Base-by-base conservation (phyloP, 306 rosid genomes). In the Gillenia trifoliata region DNA sequence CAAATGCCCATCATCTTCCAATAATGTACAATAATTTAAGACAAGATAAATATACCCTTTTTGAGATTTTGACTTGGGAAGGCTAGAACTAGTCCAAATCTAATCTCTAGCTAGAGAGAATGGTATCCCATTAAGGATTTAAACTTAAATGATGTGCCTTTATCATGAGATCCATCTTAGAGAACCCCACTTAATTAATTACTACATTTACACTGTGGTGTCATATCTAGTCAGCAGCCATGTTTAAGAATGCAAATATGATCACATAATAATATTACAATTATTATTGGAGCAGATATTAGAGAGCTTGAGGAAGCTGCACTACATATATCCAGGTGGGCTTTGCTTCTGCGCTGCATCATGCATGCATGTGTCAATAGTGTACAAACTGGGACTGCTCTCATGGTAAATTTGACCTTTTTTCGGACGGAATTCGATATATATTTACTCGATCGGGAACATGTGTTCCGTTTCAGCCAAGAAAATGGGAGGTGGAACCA, bases 61-160 rank as follows among this genome's bases (percentile, higher is more conserved):
- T 72, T 31, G 57, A 23, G 76, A 72, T 62, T 13, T 31, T 56
- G 47, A 61, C 72, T 61, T 61, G 86, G 86, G 88, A 87, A 80
- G 88, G 90, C 74, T 76, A 56, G 50, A 74, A 78, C 90, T 76
- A 65, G 71, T 65, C 74, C 85, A 62, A 38, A 75, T 54, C 7
- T 68, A n/a, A 36, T 64, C 34, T 73, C n/a, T 28, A 5, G 15
- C 8, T 4, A 16, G 55, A 13, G 4, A n/a, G 34, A 55, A 62
- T 36, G 69, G 77, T 36, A 64, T 45, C 40, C 65, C 72, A 72
- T 64, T 69, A 82, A 28, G 75, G 68, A 75, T 41, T 62, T 54
- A 52, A 77, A 72, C 71, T 69, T 49, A 59, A 84, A 85, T 83
- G 70, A 85, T 83, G 80, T 73, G 60, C 59, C 73, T 57, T 34